These are phyloP conservation scores for Ophiostoma sp. DNA, from an alignment of 2,329 filamentous ascomycete genomes.

Conservation along the genomic window DNA sequence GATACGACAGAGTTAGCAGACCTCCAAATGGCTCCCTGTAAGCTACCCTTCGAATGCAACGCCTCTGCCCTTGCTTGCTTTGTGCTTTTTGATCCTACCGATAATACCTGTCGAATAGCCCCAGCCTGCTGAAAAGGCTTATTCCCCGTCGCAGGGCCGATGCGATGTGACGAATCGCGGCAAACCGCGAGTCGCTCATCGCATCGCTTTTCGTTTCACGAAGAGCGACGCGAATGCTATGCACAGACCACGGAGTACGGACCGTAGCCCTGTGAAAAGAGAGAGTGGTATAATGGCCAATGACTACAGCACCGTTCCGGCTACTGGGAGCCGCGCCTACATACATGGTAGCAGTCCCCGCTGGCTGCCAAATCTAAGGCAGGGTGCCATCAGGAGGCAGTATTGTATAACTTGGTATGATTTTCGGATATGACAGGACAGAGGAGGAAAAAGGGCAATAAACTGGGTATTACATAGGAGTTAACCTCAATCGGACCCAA, in stretches of 20 bases:
- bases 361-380: background rate
- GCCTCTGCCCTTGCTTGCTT: background rate
- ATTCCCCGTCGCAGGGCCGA: background rate
- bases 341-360: background rate
- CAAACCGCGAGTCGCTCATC: no score
- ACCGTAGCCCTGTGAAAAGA: background rate
- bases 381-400: conserved; percentile 5
- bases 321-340: background rate
- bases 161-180: background rate
- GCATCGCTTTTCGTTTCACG: background rate
- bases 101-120: background rate
- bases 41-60: background rate
- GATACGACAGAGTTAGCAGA: no score
- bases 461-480: background rate
- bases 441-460: background rate
- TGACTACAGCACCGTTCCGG: background rate
- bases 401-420: background rate
- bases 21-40: no score
- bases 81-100: background rate
- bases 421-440: background rate
- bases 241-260: background rate
- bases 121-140: background rate
- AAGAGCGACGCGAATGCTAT: background rate
- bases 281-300: background rate
- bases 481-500: background rate